A percentile compares a stretch with the other conserved stretches of the same genome.
These are phyloP conservation scores for Aspergillus nidulans DNA, from an alignment of 495 filamentous ascomycete species.

Conservation along the genomic window DNA sequence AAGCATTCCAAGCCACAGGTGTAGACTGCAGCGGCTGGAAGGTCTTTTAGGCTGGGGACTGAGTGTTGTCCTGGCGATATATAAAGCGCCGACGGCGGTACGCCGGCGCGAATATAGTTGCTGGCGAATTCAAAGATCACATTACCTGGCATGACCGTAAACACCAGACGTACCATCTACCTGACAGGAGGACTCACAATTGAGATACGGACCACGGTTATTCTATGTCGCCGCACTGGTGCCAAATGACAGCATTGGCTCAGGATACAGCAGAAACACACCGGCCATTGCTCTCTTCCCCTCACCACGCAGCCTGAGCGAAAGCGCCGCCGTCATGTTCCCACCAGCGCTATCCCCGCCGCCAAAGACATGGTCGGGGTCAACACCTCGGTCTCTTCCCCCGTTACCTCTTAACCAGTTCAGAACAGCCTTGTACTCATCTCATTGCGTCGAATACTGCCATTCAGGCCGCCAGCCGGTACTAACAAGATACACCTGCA, in stretches of 20 bases:
- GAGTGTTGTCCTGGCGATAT: slow-evolving; percentile 8
- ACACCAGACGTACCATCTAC: neutral
- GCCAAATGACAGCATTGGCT: slow-evolving; percentile 32
- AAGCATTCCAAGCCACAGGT: slow-evolving; percentile 36
- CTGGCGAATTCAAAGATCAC: slow-evolving; percentile 35
- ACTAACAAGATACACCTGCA: slow-evolving; percentile 24
- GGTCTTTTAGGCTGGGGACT: neutral
- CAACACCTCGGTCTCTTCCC: slow-evolving; percentile 19
- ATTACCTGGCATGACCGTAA: slow-evolving; percentile 13
- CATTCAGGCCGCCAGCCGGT: slow-evolving; percentile 28
- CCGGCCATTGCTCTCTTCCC: slow-evolving; percentile 19
- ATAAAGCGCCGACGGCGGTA: neutral
- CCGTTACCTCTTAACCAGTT: slow-evolving; percentile 20
- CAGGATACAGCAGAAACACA: slow-evolving; percentile 34
- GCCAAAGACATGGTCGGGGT: slow-evolving; percentile 21
- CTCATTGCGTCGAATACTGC: slow-evolving; percentile 23
- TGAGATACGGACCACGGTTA: slow-evolving; percentile 28
- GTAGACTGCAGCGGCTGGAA: slow-evolving; percentile 26
- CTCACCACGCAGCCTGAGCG: slow-evolving; percentile 17
- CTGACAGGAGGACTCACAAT: neutral
- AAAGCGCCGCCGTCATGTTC: slow-evolving; percentile 33
- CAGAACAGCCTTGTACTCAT: slow-evolving; percentile 20
- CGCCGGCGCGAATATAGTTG: slow-evolving; percentile 28
- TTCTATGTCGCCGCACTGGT: slow-evolving; percentile 30
- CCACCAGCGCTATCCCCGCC: slow-evolving; percentile 34